These are phyloP conservation scores for Cutaneotrichosporon dermatis DNA, from an alignment of 1,284 basidiomycete species.

Conservation along the genomic window DNA sequence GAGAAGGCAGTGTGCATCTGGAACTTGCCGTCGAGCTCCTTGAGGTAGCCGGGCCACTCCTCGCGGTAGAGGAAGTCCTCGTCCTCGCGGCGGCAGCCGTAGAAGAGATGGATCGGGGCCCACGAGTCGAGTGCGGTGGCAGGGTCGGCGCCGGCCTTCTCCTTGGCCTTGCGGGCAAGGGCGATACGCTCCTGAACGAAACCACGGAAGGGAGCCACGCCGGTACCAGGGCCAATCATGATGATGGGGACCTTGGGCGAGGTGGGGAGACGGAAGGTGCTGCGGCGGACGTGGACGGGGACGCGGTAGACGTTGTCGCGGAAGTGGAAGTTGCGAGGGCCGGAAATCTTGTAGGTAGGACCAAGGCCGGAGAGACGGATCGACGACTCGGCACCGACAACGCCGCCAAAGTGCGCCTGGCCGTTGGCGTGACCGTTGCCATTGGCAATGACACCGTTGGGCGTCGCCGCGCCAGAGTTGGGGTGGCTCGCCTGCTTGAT, in stretches of 20 bases:
- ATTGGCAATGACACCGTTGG: constrained; percentile 28
- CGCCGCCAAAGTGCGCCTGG: constrained; percentile 8
- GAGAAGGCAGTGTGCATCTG: constrained; percentile 83
- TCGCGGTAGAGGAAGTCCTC: constrained; percentile 92
- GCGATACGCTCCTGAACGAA: constrained; percentile 97
- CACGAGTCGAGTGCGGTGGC: constrained; percentile 83
- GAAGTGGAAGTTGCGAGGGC: constrained; percentile 77
- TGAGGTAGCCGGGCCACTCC: constrained; percentile 84
- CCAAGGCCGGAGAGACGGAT: constrained; percentile 13
- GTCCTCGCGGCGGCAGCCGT: constrained; percentile 81
- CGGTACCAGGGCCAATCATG: constrained; percentile 97
- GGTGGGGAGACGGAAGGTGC: constrained; percentile 93
- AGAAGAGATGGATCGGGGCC: constrained; percentile 92
- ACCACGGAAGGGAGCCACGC: constrained; percentile 96
- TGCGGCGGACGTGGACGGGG: constrained; percentile 90
- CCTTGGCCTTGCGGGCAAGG: constrained; percentile 83
- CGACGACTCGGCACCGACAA: constrained; percentile 11
- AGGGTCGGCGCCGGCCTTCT: constrained; percentile 83
- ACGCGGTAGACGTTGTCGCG: constrained; percentile 67
- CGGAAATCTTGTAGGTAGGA: constrained; percentile 79
- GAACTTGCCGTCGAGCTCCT: constrained; percentile 88
- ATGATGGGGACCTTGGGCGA: constrained; percentile 97
- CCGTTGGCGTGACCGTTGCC: neutral
- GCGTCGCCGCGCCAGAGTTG: constrained; percentile 47
- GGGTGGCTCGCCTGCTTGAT: constrained; percentile 65